Conservation (phyloP, 75 land plant species). For the Picea glauca region DNA sequence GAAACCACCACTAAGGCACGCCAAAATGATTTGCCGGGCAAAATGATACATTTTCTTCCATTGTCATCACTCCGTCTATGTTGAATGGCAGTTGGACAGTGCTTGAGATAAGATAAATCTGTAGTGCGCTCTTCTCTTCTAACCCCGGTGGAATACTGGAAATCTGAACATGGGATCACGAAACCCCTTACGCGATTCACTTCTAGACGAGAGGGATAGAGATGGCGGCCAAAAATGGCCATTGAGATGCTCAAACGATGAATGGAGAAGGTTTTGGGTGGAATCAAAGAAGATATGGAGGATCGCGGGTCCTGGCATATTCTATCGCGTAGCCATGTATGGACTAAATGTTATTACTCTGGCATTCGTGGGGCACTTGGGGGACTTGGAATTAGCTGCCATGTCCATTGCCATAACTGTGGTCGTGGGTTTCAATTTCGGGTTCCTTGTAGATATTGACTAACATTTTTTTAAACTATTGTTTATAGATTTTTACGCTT, state of each 20-base stretch:
- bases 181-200: not conserved
- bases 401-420: slow-evolving; percentile 37
- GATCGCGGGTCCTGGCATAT: slow-evolving; percentile 36
- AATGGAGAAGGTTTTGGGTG: slow-evolving; percentile 5
- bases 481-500: no score
- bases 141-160: no score
- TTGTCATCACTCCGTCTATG: no score
- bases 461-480: no score
- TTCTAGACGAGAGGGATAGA: not conserved
- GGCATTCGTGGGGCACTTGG: slow-evolving; percentile 51
- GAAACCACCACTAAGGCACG: no score
- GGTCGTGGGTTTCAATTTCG: slow-evolving; percentile 32
- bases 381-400: slow-evolving; percentile 40
- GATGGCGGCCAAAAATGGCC: slow-evolving; percentile 13
- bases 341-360: slow-evolving; percentile 28
- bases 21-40: no score
- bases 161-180: no score
- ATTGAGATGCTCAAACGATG: slow-evolving; percentile 14
- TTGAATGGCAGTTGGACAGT: no score
- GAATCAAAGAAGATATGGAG: slow-evolving; percentile 28
- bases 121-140: no score
- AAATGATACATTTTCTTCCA: no score
- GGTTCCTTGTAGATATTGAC: slow-evolving; percentile 22
- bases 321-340: slow-evolving; percentile 20
- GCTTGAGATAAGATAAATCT: no score